These are phyloP conservation scores for Dryas integrifolia DNA, from an alignment of 331 rosid genomes.

Conservation along the genomic window DNA sequence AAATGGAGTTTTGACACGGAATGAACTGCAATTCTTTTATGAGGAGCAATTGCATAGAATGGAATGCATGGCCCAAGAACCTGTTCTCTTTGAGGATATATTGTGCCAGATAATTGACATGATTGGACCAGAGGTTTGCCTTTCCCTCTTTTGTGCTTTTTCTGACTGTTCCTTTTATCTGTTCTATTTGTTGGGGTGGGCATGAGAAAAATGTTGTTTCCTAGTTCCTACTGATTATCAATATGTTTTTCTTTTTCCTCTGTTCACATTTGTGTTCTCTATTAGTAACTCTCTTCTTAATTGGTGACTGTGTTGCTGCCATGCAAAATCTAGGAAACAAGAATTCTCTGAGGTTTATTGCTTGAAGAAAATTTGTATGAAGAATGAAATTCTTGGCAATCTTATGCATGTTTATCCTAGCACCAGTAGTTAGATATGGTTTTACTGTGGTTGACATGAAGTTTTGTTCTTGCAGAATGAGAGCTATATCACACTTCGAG, in stretches of 20 bases:
- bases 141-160: conserved; percentile 27
- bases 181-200: conserved; percentile 15
- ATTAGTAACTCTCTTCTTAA: background rate
- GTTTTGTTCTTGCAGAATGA: conserved; percentile 58
- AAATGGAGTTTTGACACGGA: conserved; percentile 81
- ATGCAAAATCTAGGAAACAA: background rate
- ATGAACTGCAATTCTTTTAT: conserved; percentile 93
- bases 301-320: conserved; percentile 3
- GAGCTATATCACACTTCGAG: conserved; percentile 66
- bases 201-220: background rate
- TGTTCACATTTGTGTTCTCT: background rate
- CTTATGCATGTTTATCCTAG: background rate
- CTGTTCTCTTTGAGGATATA: conserved; percentile 97
- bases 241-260: background rate
- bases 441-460: conserved; percentile 16
- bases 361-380: background rate
- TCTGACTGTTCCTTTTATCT: conserved; percentile 18
- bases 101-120: conserved; percentile 95
- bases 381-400: background rate
- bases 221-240: background rate
- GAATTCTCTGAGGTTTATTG: background rate
- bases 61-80: conserved; percentile 99
- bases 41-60: conserved; percentile 99
- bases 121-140: conserved; percentile 85
- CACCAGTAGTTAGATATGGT: conserved; percentile 11